Evolutionary conservation across 441 rosid genomes (phyloP).

Genomic region (Syzygium syzygioides): DNA sequence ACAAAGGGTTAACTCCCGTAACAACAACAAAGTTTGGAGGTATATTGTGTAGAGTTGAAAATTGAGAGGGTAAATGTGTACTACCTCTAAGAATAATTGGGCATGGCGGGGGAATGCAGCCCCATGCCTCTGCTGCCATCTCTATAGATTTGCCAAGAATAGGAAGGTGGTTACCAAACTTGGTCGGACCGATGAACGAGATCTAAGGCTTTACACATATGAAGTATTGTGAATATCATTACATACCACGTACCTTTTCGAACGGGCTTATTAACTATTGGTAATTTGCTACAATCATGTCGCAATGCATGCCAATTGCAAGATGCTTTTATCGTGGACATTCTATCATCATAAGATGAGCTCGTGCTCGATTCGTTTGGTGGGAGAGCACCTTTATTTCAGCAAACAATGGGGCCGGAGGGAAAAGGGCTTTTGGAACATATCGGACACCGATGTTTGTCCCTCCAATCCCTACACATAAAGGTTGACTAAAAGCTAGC

Average conservation of each 20-base stretch:
- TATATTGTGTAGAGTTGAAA: background rate
- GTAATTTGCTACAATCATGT: background rate
- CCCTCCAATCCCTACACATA: background rate
- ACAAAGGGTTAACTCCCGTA: background rate
- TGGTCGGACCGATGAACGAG: background rate
- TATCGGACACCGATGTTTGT: background rate
- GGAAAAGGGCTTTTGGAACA: background rate
- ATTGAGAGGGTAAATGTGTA: background rate
- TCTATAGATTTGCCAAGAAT: background rate
- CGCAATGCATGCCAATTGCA: background rate
- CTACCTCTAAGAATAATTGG: background rate
- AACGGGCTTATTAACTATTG: background rate
- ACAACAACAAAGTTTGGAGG: background rate
- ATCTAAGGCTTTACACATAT: background rate
- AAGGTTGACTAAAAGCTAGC: background rate
- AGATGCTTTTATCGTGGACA: background rate
- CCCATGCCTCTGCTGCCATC: background rate
- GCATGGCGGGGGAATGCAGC: too few species aligned
- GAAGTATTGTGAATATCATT: background rate
- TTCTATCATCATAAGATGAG: background rate
- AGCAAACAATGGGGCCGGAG: background rate
- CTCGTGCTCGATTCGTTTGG: background rate
- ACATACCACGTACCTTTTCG: background rate
- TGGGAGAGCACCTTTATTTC: background rate
- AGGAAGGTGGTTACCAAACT: background rate